These are phyloP conservation scores for Thelephora ganbajun DNA, from an alignment of 768 basidiomycete genomes.

Conservation along the genomic window DNA sequence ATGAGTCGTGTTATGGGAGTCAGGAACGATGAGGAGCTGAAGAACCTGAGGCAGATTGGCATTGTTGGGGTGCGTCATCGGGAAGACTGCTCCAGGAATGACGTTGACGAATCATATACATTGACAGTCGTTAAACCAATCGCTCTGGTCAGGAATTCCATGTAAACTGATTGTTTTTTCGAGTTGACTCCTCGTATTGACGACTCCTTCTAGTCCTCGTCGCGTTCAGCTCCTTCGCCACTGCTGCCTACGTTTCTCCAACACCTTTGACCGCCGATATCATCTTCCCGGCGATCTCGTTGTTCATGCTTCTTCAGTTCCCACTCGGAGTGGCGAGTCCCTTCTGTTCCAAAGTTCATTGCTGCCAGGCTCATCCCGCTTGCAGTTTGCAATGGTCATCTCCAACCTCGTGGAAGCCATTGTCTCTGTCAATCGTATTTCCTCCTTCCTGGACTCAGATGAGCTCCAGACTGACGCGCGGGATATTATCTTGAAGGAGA, in stretches of 20 bases:
- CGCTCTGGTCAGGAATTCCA: conserved; percentile 60
- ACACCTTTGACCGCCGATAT: conserved; percentile 75
- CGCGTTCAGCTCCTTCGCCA: conserved; percentile 72
- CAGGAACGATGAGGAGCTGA: conserved; percentile 71
- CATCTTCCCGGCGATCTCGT: conserved; percentile 90
- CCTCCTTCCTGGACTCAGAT: conserved; percentile 58
- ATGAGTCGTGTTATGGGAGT: conserved; percentile 65
- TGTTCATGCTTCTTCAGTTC: conserved; percentile 81
- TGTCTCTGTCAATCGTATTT: conserved; percentile 71
- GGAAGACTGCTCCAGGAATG: not conserved
- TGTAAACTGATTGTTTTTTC: conserved; percentile 16
- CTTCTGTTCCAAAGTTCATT: conserved; percentile 1
- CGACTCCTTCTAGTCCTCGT: conserved; percentile 35
- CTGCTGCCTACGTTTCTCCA: conserved; percentile 45
- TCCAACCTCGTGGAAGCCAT: conserved; percentile 76
- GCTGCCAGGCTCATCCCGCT: not conserved
- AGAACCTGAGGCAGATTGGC: conserved; percentile 73
- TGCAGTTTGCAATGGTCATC: conserved; percentile 54
- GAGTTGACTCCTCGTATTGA: not conserved
- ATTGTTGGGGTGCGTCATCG: conserved; percentile 43
- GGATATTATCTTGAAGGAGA: conserved; percentile 28
- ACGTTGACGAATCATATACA: not conserved
- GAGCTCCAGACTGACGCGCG: conserved; percentile 76
- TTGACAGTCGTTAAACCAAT: conserved; percentile 39
- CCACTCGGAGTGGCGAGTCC: conserved; percentile 64